These are phyloP conservation scores for Colletotrichum liriopes DNA, from an alignment of 2,329 filamentous ascomycete species.

Conservation along the genomic window DNA sequence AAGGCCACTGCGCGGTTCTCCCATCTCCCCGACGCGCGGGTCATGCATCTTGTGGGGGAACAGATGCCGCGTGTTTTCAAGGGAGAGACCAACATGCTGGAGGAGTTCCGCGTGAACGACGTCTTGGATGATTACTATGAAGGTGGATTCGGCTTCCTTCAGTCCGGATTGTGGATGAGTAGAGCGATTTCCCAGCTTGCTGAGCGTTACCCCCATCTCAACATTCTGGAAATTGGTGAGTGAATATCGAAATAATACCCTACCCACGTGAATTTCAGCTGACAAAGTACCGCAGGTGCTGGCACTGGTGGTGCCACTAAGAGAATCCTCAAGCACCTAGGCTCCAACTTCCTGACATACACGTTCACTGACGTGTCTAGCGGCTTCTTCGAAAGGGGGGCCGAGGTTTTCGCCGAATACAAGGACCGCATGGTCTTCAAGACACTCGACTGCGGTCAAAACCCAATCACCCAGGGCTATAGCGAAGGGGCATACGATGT, in stretches of 20 bases:
- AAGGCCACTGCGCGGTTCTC: neutral
- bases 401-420: slow-evolving; percentile 46
- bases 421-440: slow-evolving; percentile 42
- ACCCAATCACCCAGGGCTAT: slow-evolving; percentile 50
- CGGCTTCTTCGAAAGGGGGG: slow-evolving; percentile 45
- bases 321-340: slow-evolving; percentile 32
- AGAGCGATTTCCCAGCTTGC: neutral
- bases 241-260: neutral
- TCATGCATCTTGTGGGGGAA: neutral
- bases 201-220: slow-evolving; percentile 3
- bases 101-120: neutral
- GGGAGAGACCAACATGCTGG: neutral
- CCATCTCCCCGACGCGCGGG: neutral
- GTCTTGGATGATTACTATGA: neutral
- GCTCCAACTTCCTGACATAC: slow-evolving; percentile 38
- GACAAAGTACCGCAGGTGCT: slow-evolving; percentile 50
- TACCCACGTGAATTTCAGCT: neutral
- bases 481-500: slow-evolving; percentile 47
- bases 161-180: neutral
- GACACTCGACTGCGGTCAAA: slow-evolving; percentile 51
- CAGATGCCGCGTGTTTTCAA: neutral
- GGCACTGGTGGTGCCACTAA: slow-evolving; percentile 56
- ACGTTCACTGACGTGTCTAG: slow-evolving; percentile 47
- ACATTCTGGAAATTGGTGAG: slow-evolving; percentile 18
- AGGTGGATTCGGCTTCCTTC: neutral